A percentile compares a stretch with the other conserved stretches of the same genome.
These are phyloP conservation scores for Hydrangea macrophylla DNA, from an alignment of 148 eudicot species.

Conservation along the genomic window DNA sequence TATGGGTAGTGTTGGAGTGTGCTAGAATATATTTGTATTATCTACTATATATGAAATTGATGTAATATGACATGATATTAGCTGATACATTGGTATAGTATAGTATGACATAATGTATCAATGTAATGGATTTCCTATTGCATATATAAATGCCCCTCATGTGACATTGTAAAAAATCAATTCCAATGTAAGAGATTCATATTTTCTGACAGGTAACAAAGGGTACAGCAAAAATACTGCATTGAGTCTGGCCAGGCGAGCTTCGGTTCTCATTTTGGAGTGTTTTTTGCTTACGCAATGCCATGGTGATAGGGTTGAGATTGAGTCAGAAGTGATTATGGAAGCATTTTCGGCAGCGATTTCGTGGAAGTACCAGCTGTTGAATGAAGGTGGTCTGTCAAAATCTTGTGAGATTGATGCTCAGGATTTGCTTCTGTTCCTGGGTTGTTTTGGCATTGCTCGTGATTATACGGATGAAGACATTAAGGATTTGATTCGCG, in stretches of 20 bases:
- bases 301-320: conserved; percentile 9
- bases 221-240: conserved; percentile 30
- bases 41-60: too few relatives aligned
- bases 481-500: conserved; percentile 33
- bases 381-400: conserved; percentile 40
- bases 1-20: too few relatives aligned
- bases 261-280: conserved; percentile 42
- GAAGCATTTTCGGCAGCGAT: conserved; percentile 36
- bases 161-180: too few relatives aligned
- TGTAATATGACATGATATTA: too few relatives aligned
- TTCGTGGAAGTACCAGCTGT: conserved; percentile 42
- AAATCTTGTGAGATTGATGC: conserved; percentile 32
- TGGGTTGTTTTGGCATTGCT: conserved; percentile 49
- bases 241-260: conserved; percentile 29
- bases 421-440: conserved; percentile 38
- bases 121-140: too few relatives aligned
- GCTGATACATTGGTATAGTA: too few relatives aligned
- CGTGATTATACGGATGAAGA: conserved; percentile 26
- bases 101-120: too few relatives aligned
- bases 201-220: too few relatives aligned
- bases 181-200: too few relatives aligned
- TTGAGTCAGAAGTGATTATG: conserved; percentile 23
- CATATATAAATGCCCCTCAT: too few relatives aligned
- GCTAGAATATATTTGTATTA: too few relatives aligned
- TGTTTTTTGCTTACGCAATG: conserved; percentile 39